A percentile compares a stretch with the other conserved stretches of the same genome.
These are phyloP conservation scores for Lipomyces orientalis DNA, from an alignment of 805 yeast species.

Conservation along the genomic window DNA sequence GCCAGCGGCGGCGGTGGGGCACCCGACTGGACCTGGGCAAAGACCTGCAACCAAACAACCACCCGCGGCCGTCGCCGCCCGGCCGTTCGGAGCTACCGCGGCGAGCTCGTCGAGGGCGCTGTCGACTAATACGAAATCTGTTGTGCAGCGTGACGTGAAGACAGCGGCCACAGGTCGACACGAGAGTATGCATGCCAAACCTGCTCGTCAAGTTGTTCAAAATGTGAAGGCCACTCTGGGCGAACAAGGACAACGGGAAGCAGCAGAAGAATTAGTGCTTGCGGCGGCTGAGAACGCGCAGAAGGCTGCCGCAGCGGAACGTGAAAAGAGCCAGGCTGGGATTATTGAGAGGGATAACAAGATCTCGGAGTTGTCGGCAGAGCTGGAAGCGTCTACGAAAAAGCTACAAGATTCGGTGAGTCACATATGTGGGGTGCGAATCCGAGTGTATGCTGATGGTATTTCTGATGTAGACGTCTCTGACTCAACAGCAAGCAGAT, in stretches of 20 bases:
- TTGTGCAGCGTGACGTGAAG: neutral
- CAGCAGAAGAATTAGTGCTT: neutral
- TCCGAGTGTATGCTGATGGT: neutral
- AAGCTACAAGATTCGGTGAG: conserved; percentile 9
- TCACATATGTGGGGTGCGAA: neutral
- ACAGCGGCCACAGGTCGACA: neutral
- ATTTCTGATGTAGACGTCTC: neutral
- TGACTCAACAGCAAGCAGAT: neutral
- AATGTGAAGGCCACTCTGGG: neutral
- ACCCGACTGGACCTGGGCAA: neutral
- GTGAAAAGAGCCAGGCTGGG: neutral
- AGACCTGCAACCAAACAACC: neutral
- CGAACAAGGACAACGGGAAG: neutral
- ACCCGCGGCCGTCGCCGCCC: neutral
- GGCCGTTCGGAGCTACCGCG: neutral
- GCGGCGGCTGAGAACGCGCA: neutral
- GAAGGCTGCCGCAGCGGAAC: neutral
- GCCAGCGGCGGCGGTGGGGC: neutral
- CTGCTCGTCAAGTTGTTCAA: neutral
- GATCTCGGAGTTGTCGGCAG: neutral
- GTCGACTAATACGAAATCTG: neutral
- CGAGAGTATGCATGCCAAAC: neutral
- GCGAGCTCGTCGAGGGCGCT: neutral
- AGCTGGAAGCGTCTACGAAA: neutral
- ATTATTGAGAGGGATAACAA: neutral